phyloP scores from a whole-genome alignment of 306 rosid genomes.

The Malus sylvestris region DNA sequence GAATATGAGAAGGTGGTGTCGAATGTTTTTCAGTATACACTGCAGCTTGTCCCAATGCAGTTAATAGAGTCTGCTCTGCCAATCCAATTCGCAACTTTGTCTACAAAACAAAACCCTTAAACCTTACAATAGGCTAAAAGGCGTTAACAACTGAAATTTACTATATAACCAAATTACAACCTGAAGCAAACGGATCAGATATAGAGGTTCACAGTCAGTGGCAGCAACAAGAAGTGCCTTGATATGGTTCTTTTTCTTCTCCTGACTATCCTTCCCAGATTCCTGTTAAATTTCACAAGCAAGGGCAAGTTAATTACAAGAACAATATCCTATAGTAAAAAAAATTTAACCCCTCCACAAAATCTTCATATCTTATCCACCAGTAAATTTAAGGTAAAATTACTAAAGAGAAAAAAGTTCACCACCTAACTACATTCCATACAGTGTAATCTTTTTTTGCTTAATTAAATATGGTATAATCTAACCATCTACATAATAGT shows the following conservation, averaged over 20 bases:
- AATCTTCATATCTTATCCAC: background rate
- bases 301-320: background rate
- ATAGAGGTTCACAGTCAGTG: conserved; percentile 84
- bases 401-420: background rate
- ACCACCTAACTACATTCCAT: background rate
- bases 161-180: conserved; percentile 30
- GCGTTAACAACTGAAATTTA: conserved; percentile 11
- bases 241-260: conserved; percentile 82
- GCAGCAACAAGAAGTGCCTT: conserved; percentile 90
- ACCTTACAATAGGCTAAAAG: conserved; percentile 19
- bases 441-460: background rate
- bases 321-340: background rate
- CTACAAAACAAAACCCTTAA: conserved; percentile 28
- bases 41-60: conserved; percentile 94
- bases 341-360: background rate
- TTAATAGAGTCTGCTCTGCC: conserved; percentile 85
- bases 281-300: conserved; percentile 44
- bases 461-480: no score
- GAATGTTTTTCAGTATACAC: conserved; percentile 65
- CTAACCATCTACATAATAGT: background rate
- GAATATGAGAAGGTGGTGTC: conserved; percentile 51
- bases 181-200: conserved; percentile 82
- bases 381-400: background rate
- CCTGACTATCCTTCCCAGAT: conserved; percentile 93
- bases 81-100: conserved; percentile 77